Evolutionary conservation across 169 alveolate genomes (phyloP), one percentile per base, ranked within the genome.

Genomic region (Cryptosporidium baileyi): DNA sequence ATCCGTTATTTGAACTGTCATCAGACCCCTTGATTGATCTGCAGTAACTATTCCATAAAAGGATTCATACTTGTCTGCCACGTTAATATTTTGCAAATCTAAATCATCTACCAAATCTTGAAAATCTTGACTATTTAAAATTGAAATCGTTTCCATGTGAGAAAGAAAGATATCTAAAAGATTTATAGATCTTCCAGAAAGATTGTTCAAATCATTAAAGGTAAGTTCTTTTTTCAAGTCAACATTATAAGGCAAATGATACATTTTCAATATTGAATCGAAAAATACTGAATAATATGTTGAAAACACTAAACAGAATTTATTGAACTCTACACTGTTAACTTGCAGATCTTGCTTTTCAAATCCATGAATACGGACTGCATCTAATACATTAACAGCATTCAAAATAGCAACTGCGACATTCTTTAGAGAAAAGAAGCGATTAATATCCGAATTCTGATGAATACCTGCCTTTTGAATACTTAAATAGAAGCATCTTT

Each of bases 21-120:
- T 54, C 28, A 51, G 67, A 15, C 85, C 85, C 17, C 85, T 74
- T n/a, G 85, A 11, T 19, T 32, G 44, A 24, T 74, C 85, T 11
- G 57, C 19, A 43, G 57, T 45, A 0, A 51, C 7, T 6, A 57
- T n/a, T 38, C 59, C 74, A 28, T 22, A 54, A 19, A 54, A 54
- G n/a, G 85, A 44, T 32, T 74, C 67, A n/a, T 74, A 74, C n/a
- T 22, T 26, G 13, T 52, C 59, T 1, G 60, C 47, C 1, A 36
- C 28, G 6, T 36, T 13, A 0, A 74, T 19, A 22, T 52, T 60
- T 4, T 32, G 40, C 11, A 11, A 8, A 15, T 24, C 19, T 26
- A 74, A 9, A 0, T 11, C 5, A 2, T 9, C 8, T 9, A 54
- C 17, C 30, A 74, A 24, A 1, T 57, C 19, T 3, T 2, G n/a